Evolutionary conservation across 2,329 filamentous ascomycete species (phyloP).

Genomic region (Xylariaceae sp.): DNA sequence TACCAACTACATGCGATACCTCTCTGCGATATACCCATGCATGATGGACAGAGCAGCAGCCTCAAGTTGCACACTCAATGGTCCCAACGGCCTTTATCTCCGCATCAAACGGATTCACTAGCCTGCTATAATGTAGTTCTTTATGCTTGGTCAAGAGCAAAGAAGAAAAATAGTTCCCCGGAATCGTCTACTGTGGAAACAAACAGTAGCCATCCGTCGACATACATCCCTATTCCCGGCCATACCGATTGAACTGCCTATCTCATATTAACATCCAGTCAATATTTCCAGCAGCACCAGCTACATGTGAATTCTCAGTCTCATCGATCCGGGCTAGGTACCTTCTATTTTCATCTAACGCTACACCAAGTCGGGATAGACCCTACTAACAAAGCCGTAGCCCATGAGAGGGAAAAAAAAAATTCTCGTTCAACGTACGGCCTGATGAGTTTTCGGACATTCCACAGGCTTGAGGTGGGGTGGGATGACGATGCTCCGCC

Average conservation of each 20-base stretch:
- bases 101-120: slow-evolving; percentile 5
- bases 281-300: slow-evolving; percentile 14
- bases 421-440: slow-evolving; percentile 6
- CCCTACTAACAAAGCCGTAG: slow-evolving; percentile 13
- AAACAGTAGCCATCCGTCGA: slow-evolving; percentile 6
- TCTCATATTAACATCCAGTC: slow-evolving; percentile 10
- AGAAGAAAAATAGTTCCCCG: slow-evolving; percentile 8
- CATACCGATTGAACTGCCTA: slow-evolving; percentile 10
- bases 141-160: neutral
- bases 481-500: slow-evolving; percentile 21
- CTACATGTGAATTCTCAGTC: slow-evolving; percentile 5
- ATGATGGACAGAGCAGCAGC: slow-evolving; percentile 8
- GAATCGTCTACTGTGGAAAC: slow-evolving; percentile 5
- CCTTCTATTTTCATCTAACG: slow-evolving; percentile 12
- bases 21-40: neutral
- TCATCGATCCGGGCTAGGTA: slow-evolving; percentile 5
- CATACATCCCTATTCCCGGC: slow-evolving; percentile 1
- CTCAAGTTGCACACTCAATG: slow-evolving; percentile 10
- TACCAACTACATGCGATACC: slow-evolving; percentile 3
- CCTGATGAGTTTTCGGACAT: slow-evolving; percentile 8
- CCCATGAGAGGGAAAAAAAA: neutral
- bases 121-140: neutral
- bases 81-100: slow-evolving; percentile 18
- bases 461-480: slow-evolving; percentile 14
- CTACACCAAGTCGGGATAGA: slow-evolving; percentile 19